phyloP scores from a whole-genome alignment of 768 basidiomycete species.

The Russula virescens region DNA sequence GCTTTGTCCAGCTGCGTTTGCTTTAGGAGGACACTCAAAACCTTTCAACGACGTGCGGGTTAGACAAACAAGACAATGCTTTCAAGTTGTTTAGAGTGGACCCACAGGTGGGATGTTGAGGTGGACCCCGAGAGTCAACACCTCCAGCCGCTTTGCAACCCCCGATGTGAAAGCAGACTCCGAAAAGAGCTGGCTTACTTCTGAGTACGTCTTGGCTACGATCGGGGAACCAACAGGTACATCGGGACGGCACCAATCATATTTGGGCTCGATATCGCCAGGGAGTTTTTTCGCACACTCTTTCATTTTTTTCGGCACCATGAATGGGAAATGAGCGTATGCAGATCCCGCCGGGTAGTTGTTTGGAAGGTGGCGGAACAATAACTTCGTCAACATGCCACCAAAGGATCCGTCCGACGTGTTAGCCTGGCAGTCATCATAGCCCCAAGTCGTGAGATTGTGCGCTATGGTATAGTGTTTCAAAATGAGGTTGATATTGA shows the following conservation, averaged over 20 bases:
- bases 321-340: constrained; percentile 80
- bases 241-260: constrained; percentile 54
- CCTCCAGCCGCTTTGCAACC: constrained; percentile 1
- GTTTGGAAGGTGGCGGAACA: constrained; percentile 66
- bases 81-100: not conserved
- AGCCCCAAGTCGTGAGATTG: constrained; percentile 79
- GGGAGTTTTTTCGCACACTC: constrained; percentile 33
- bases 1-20: not conserved
- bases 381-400: constrained; percentile 65
- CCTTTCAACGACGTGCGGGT: constrained; percentile 1
- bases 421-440: constrained; percentile 61
- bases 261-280: constrained; percentile 37
- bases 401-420: constrained; percentile 65
- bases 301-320: constrained; percentile 51
- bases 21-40: constrained; percentile 5
- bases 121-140: constrained; percentile 10
- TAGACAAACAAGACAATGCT: not conserved
- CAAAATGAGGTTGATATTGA: not conserved
- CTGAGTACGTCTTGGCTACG: constrained; percentile 2
- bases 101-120: constrained; percentile 10
- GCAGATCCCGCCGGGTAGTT: constrained; percentile 59
- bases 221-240: constrained; percentile 12
- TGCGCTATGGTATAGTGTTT: constrained; percentile 39
- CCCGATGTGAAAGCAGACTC: constrained; percentile 1
- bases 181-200: not conserved